phyloP scores from a whole-genome alignment of 495 filamentous ascomycete genomes.

The Penicillium mononematosum region DNA sequence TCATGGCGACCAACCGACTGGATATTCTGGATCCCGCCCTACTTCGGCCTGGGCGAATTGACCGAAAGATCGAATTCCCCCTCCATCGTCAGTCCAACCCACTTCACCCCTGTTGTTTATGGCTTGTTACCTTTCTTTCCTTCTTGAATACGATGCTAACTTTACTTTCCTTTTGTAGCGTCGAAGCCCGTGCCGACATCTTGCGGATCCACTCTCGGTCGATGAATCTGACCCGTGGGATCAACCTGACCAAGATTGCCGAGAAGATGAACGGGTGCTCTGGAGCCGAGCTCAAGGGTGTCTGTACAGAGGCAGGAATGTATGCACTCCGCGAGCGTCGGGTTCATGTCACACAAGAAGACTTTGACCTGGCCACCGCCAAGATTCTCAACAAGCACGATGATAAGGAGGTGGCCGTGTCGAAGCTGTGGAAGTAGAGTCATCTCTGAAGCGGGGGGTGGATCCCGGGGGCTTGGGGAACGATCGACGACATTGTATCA shows the following conservation, averaged over 20 bases:
- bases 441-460: conserved; percentile 2
- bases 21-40: conserved; percentile 96
- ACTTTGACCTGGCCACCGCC: conserved; percentile 97
- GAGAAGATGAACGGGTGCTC: conserved; percentile 99
- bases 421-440: conserved; percentile 87
- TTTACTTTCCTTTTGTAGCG: conserved; percentile 38
- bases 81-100: conserved; percentile 64
- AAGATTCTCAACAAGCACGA: conserved; percentile 99
- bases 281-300: conserved; percentile 94
- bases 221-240: conserved; percentile 98
- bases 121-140: not conserved
- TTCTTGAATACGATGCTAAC: conserved; percentile 15
- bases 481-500: conserved; percentile 29
- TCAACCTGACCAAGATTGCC: conserved; percentile 96
- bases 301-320: conserved; percentile 97
- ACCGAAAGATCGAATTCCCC: conserved; percentile 99
- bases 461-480: not conserved
- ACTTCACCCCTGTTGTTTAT: not conserved
- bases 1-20: conserved; percentile 98
- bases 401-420: conserved; percentile 89
- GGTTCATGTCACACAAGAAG: conserved; percentile 98
- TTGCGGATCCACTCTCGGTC: conserved; percentile 92
- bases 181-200: conserved; percentile 97
- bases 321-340: conserved; percentile 91
- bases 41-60: conserved; percentile 90